Evolutionary conservation across 768 basidiomycete species (phyloP).

Genomic region (Pulveroboletus sp.): DNA sequence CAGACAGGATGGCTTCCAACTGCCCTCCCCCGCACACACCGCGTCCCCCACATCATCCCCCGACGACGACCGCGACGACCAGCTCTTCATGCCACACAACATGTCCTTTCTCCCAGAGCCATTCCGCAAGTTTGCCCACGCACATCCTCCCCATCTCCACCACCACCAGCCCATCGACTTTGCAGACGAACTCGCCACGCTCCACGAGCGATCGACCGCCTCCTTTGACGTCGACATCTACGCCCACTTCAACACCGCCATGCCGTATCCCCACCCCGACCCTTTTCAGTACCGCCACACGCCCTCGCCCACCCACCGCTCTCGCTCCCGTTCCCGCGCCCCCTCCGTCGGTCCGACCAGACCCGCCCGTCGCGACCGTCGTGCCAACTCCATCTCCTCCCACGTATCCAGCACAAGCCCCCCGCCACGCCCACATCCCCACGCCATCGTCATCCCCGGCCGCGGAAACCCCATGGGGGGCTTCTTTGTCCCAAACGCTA

Average conservation of each 20-base stretch:
- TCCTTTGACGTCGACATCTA: conserved; percentile 50
- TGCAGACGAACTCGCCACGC: conserved; percentile 62
- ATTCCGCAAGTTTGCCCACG: conserved; percentile 49
- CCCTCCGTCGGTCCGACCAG: conserved; percentile 51
- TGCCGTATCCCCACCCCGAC: conserved; percentile 43
- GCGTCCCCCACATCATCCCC: conserved; percentile 27
- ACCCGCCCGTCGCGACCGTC: conserved; percentile 46
- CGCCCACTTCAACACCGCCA: conserved; percentile 47
- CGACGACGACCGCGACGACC: conserved; percentile 27
- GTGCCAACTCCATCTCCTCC: conserved; percentile 60
- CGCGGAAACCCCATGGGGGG: conserved; percentile 30
- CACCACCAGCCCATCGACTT: conserved; percentile 48
- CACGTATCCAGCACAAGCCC: conserved; percentile 51
- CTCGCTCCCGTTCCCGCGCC: conserved; percentile 41
- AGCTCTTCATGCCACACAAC: conserved; percentile 45
- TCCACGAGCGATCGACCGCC: conserved; percentile 48
- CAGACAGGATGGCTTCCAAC: conserved; percentile 73
- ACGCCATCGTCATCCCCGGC: conserved; percentile 70
- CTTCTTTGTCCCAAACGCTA: conserved; percentile 30
- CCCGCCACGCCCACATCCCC: conserved; percentile 48
- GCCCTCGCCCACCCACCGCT: conserved; percentile 37
- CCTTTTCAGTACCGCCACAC: conserved; percentile 25
- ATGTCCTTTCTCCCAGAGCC: conserved; percentile 50
- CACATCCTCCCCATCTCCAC: conserved; percentile 13
- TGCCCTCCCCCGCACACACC: conserved; percentile 44